Conservation (phyloP, 2,329 filamentous ascomycete species). For the Verticillium dahliae region DNA sequence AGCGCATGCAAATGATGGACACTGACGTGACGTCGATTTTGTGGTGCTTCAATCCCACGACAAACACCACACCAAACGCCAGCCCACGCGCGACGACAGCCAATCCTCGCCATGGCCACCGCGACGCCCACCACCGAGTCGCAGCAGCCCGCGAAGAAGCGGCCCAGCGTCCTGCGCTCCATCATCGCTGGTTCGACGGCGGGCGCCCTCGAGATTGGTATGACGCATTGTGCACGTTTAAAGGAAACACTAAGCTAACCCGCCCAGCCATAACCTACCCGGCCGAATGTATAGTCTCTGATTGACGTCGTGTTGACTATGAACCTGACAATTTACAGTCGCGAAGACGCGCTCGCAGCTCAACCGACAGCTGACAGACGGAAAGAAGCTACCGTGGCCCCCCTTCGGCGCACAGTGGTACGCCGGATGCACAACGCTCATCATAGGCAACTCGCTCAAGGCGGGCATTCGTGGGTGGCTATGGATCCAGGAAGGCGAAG, state of each 20-base stretch:
- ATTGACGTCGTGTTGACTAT: conserved; percentile 4
- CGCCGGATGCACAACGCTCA: conserved; percentile 92
- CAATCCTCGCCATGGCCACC: conserved; percentile 12
- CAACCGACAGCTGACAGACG: conserved; percentile 73
- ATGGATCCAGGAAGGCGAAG: neutral
- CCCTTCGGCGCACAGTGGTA: conserved; percentile 95
- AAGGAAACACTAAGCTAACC: conserved; percentile 15
- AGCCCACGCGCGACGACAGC: neutral
- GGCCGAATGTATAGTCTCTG: conserved; percentile 66
- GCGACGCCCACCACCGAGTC: conserved; percentile 14
- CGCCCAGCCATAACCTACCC: conserved; percentile 78
- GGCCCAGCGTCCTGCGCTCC: conserved; percentile 76
- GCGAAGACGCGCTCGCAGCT: conserved; percentile 94
- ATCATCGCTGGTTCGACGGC: conserved; percentile 90
- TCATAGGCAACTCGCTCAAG: conserved; percentile 95
- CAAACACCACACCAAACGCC: neutral
- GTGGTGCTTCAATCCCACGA: neutral
- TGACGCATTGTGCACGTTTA: conserved; percentile 11
- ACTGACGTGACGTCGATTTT: neutral
- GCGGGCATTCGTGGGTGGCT: conserved; percentile 74
- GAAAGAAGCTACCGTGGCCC: conserved; percentile 88
- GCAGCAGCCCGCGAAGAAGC: conserved; percentile 30
- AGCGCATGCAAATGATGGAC: neutral
- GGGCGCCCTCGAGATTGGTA: conserved; percentile 90
- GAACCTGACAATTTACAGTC: conserved; percentile 41